phyloP scores from a whole-genome alignment of 257 asterid species.

The Eucommia ulmoides region DNA sequence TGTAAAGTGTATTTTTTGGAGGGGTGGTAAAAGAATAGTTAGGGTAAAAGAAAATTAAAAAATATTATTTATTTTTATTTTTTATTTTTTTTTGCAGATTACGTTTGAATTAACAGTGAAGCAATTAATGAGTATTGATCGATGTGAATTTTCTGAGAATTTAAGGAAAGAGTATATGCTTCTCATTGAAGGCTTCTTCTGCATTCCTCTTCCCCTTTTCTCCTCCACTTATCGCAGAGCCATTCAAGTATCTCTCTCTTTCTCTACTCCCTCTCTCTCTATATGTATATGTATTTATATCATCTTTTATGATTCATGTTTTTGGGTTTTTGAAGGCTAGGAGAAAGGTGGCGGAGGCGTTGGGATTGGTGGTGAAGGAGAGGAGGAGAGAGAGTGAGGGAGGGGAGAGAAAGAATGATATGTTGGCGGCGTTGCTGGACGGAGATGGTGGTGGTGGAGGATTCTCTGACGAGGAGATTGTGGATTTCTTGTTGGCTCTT shows the following conservation, averaged over 20 bases:
- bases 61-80: not conserved
- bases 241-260: conserved; percentile 38
- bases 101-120: conserved; percentile 87
- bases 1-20: no score
- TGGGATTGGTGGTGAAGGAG: conserved; percentile 72
- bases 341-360: conserved; percentile 86
- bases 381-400: conserved; percentile 51
- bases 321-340: conserved; percentile 44
- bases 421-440: conserved; percentile 84
- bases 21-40: no score
- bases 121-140: conserved; percentile 97
- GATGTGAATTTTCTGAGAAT: conserved; percentile 95
- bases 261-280: not conserved
- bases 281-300: no score
- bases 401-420: conserved; percentile 68
- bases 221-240: conserved; percentile 89
- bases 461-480: conserved; percentile 88
- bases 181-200: conserved; percentile 92
- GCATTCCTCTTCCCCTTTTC: conserved; percentile 68
- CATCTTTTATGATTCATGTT: no score
- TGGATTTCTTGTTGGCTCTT: conserved; percentile 83
- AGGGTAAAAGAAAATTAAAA: no score
- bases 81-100: conserved; percentile 40
- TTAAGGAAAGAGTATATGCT: conserved; percentile 97
- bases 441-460: conserved; percentile 68